These are phyloP conservation scores for Meredithiella fracta DNA, from an alignment of 2,329 filamentous ascomycete genomes.

Conservation along the genomic window DNA sequence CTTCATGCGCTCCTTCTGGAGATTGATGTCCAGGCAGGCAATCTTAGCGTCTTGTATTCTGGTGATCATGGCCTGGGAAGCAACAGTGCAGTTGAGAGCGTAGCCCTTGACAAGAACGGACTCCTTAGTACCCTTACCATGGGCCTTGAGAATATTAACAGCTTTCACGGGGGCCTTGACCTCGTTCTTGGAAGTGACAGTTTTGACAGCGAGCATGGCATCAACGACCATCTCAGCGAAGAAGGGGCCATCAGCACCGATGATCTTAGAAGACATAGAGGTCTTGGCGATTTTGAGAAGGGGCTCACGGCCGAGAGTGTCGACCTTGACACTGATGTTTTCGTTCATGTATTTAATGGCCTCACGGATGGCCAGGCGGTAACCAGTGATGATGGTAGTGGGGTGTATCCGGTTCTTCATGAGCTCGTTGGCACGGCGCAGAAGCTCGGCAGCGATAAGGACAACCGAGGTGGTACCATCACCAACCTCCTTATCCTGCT, in stretches of 20 bases:
- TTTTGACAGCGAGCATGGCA: slow-evolving; percentile 87
- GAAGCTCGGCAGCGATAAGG: slow-evolving; percentile 86
- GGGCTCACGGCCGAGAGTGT: slow-evolving; percentile 75
- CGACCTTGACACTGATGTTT: slow-evolving; percentile 91
- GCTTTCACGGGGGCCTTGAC: slow-evolving; percentile 97
- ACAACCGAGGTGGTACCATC: slow-evolving; percentile 97
- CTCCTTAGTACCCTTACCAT: slow-evolving; percentile 81
- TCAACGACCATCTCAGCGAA: slow-evolving; percentile 96
- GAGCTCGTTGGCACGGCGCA: slow-evolving; percentile 86
- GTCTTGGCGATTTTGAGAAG: slow-evolving; percentile 93
- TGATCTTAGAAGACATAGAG: slow-evolving; percentile 98
- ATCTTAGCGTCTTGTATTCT: slow-evolving; percentile 89
- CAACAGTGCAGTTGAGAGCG: slow-evolving; percentile 94
- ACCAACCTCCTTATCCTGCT: slow-evolving; percentile 97
- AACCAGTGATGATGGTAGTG: slow-evolving; percentile 97
- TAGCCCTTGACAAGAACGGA: slow-evolving; percentile 90
- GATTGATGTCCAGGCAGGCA: slow-evolving; percentile 89
- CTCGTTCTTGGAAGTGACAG: slow-evolving; percentile 77
- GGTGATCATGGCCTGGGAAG: slow-evolving; percentile 94
- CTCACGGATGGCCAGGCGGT: slow-evolving; percentile 85
- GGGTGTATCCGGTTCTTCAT: slow-evolving; percentile 99
- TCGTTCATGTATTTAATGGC: slow-evolving; percentile 98
- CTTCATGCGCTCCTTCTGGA: slow-evolving; percentile 99
- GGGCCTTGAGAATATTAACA: slow-evolving; percentile 95
- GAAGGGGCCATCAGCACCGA: slow-evolving; percentile 88